Conservation (phyloP, 306 rosid species). For the Vigna reflexopilosa region DNA sequence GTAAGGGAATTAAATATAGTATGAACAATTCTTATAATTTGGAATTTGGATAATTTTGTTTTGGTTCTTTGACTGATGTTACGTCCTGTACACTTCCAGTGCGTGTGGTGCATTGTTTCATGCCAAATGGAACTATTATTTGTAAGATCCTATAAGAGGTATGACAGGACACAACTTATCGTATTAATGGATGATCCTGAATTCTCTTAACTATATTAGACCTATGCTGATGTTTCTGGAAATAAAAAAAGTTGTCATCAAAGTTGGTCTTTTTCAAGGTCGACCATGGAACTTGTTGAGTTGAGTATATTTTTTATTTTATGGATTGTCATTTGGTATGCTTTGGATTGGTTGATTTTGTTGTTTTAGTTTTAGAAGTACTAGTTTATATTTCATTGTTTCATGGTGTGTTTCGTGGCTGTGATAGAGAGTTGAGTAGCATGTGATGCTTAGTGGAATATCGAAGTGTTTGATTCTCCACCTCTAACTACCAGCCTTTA, state of each 20-base stretch:
- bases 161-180: neutral
- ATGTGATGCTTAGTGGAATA: too few species aligned
- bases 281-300: neutral
- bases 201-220: constrained; percentile 6
- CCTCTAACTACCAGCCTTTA: too few species aligned
- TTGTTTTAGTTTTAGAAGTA: constrained; percentile 13
- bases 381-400: neutral
- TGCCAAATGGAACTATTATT: constrained; percentile 13
- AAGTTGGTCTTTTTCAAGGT: neutral
- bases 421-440: too few species aligned
- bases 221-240: neutral
- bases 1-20: neutral
- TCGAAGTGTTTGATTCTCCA: too few species aligned
- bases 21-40: neutral
- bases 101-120: neutral
- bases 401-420: too few species aligned
- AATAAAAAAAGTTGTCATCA: neutral
- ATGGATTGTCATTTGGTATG: constrained; percentile 24
- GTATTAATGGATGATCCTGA: neutral
- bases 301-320: constrained; percentile 1
- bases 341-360: neutral
- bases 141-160: neutral
- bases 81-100: neutral
- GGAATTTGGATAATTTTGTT: neutral
- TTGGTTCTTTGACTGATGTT: neutral